Evolutionary conservation across 2,329 filamentous ascomycete genomes (phyloP), one percentile per base, ranked within the genome.

Genomic region (Periconia sp.): DNA sequence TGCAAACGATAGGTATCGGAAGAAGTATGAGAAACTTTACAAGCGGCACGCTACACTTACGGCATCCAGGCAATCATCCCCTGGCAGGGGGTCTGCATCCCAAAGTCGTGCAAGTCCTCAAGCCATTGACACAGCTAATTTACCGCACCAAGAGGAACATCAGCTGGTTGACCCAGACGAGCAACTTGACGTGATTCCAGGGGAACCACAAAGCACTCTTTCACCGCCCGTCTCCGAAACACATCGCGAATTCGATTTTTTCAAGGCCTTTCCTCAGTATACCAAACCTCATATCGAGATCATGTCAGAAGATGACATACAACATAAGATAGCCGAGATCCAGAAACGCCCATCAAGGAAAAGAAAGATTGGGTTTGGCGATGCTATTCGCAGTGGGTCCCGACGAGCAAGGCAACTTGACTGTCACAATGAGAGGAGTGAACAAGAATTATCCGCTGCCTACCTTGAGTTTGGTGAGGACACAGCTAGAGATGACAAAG

Each of bases 261-360:
- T 52, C 17, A 47, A 50, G 17, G 51, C 56, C 6, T 57, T 56
- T 18, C 50, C 48, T 10, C 53, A 55, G 37, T 44, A 23, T 18
- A 30, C 10, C 13, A 43, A 42, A 44, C 41, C 49, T 3, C 54
- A 58, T 3, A 55, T 60, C 2, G 57, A 63, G 37, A 51, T 41
- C 13, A 65, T 67, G 65, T 63, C 58, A 0, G 23, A 56, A 30
- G 50, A 47, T n/a, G 60, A 67, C 10, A 69, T 55, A 18, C 47
- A 54, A 17, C 30, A 31, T 15, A 69, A 65, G 45, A 63, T 67
- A 31, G 53, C 49, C 31, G 59, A 66, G 41, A 70, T 69, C 50
- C 59, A 57, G 54, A 49, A 54, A 14, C 66, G 76, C 1, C 72
- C 72, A 3, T 69, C 65, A 1, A 65, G 73, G 33, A 27, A 27